Percentiles rank a stretch among this genome's conserved stretches.
Evolutionary conservation across 352 stramenopile species (phyloP).

Genomic region (Thalassiosira livingstoniorum): DNA sequence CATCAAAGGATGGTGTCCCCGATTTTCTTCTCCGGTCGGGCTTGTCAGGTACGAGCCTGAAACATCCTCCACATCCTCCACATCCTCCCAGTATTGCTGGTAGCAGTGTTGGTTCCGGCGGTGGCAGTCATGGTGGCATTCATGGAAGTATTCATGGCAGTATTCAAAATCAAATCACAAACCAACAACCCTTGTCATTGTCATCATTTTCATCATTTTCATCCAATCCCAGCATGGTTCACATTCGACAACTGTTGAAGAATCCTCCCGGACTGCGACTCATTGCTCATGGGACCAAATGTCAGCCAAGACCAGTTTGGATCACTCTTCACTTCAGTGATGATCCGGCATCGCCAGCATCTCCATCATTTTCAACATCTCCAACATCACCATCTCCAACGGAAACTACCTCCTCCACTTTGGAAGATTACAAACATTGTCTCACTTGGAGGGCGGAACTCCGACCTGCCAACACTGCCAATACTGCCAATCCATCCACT

Average conservation of each 20-base stretch:
- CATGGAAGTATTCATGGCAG: too few relatives aligned
- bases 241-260: slow-evolving; percentile 4
- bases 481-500: neutral
- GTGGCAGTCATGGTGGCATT: too few relatives aligned
- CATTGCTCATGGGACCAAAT: slow-evolving; percentile 51
- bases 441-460: slow-evolving; percentile 52
- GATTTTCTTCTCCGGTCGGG: too few relatives aligned
- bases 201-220: too few relatives aligned
- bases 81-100: too few relatives aligned
- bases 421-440: slow-evolving; percentile 37
- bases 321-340: slow-evolving; percentile 39
- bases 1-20: too few relatives aligned
- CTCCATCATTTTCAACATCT: neutral
- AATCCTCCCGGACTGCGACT: slow-evolving; percentile 34
- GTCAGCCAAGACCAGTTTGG: slow-evolving; percentile 35
- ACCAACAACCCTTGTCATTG: neutral
- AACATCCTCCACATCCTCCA: too few relatives aligned
- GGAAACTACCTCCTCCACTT: neutral
- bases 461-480: neutral
- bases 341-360: neutral
- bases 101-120: too few relatives aligned
- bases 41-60: too few relatives aligned
- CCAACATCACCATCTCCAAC: neutral
- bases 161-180: neutral
- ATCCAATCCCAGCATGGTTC: too few relatives aligned